Conservation (phyloP, 2,329 filamentous ascomycete genomes). For the Trichoderma atroviride region DNA sequence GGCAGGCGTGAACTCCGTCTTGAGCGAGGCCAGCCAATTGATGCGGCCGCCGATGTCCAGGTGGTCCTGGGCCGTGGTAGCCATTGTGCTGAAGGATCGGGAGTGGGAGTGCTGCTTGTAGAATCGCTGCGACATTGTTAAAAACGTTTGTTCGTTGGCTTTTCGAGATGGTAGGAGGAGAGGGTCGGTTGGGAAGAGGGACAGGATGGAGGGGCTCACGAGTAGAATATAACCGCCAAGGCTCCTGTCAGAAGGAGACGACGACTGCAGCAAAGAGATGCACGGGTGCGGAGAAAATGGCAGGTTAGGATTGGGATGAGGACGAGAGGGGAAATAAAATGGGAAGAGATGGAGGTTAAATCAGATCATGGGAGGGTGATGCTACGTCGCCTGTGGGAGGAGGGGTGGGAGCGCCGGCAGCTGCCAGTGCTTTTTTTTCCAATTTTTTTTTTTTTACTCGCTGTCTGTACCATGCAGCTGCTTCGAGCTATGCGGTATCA, state of each 20-base stretch:
- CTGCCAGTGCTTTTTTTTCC: constrained; percentile 19
- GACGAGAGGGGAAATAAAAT: constrained; percentile 18
- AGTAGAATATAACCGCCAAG: constrained; percentile 14
- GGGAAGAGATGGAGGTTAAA: constrained; percentile 10
- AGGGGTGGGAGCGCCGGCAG: constrained; percentile 20
- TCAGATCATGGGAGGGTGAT: constrained; percentile 6
- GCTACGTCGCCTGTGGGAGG: background rate
- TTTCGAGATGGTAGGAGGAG: background rate
- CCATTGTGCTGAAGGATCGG: constrained; percentile 50
- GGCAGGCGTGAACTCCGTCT: constrained; percentile 84
- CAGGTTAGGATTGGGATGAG: background rate
- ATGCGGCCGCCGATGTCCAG: constrained; percentile 74
- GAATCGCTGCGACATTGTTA: constrained; percentile 39
- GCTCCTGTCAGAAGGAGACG: constrained; percentile 22
- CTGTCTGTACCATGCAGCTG: background rate
- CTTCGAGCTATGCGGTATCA: constrained; percentile 2
- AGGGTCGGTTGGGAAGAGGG: background rate
- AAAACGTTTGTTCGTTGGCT: background rate
- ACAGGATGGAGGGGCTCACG: constrained; percentile 10
- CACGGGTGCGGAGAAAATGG: constrained; percentile 8
- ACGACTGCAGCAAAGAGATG: background rate
- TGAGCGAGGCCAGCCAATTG: constrained; percentile 69
- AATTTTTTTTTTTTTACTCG: background rate
- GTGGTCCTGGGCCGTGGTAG: constrained; percentile 78
- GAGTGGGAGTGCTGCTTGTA: constrained; percentile 38